Percentiles rank a stretch among this genome's conserved stretches.
phyloP scores from a whole-genome alignment of 176 grass and related monocot genomes.

The Sorghum bicolor region Sorghum_bicolor_NCBIv3 NC_012878.2:56665001-56665500 shows the following conservation, averaged over 20 bases:
- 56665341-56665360: background rate
- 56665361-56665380: background rate
- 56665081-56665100: conserved; percentile 1
- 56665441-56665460: background rate
- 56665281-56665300: background rate
- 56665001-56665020: conserved; percentile 25
- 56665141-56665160: conserved; percentile 14
- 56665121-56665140: conserved; percentile 3
- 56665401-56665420: too few relatives aligned
- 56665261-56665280: too few relatives aligned
- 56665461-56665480: too few relatives aligned
- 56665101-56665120: conserved; percentile 3
- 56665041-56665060: background rate
- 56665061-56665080: background rate
- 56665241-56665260: background rate
- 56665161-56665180: background rate
- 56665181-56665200: background rate
- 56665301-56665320: background rate
- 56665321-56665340: background rate
- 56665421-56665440: too few relatives aligned
- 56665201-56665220: conserved; percentile 1
- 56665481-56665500: too few relatives aligned
- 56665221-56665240: conserved; percentile 11
- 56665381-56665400: too few relatives aligned
- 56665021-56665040: background rate